phyloP scores from a whole-genome alignment of 371 early-diverging fungal genomes.

The Mortierella sp. region DNA sequence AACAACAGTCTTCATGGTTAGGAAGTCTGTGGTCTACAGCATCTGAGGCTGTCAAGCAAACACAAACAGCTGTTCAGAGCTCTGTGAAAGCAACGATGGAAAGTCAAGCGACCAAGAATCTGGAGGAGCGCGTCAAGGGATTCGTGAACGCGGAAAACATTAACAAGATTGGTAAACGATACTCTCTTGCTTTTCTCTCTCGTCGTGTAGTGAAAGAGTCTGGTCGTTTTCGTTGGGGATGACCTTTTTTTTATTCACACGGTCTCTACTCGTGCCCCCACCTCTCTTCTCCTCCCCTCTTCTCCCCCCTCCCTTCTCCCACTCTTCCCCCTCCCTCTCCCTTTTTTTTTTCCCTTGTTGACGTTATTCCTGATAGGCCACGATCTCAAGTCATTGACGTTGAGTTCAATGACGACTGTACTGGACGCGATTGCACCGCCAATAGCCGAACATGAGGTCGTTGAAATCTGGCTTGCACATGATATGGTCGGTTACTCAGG shows the following conservation, averaged over 20 bases:
- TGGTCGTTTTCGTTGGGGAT: not conserved
- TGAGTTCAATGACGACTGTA: slow-evolving; percentile 59
- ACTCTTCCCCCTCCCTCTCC: not conserved
- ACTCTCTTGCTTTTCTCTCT: not conserved
- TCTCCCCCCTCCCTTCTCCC: not conserved
- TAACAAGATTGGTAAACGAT: slow-evolving; percentile 64
- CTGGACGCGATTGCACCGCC: slow-evolving; percentile 75
- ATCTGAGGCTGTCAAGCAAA: slow-evolving; percentile 55
- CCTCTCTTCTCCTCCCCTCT: too few species aligned
- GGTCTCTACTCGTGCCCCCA: not conserved
- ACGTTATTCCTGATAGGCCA: slow-evolving; percentile 45
- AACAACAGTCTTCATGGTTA: slow-evolving; percentile 40
- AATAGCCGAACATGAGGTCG: slow-evolving; percentile 74
- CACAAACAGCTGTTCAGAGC: slow-evolving; percentile 55
- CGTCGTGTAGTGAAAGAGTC: not conserved
- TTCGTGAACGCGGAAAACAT: slow-evolving; percentile 72
- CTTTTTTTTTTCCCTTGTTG: not conserved
- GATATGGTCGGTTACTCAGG: slow-evolving; percentile 72
- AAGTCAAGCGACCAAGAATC: slow-evolving; percentile 59
- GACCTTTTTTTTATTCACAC: not conserved
- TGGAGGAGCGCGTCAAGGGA: slow-evolving; percentile 69
- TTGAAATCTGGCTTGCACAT: slow-evolving; percentile 72
- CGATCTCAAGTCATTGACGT: slow-evolving; percentile 60
- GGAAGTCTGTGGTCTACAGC: slow-evolving; percentile 55
- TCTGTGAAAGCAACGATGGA: slow-evolving; percentile 58